Base-by-base conservation (phyloP, 2,329 filamentous ascomycete species). In the Colletotrichum sansevieriae region DNA sequence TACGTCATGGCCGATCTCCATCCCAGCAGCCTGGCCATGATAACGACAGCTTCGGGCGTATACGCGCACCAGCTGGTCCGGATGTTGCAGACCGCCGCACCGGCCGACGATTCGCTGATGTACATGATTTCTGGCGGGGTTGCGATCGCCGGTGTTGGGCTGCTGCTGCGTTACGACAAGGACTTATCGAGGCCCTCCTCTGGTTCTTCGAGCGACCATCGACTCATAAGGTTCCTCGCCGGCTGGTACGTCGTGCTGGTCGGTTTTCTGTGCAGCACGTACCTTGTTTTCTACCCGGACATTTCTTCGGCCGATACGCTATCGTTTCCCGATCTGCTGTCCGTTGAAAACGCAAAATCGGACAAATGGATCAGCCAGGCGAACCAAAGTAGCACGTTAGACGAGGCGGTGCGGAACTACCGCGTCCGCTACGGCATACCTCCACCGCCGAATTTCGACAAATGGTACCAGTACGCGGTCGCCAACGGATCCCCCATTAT, bases 391-490 rank as follows among this genome's bases (percentile, higher is more conserved):
- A 63, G 44, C n/a, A 73, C 65, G 1, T 52, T 77, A 3, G 59
- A 68, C 9, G 69, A 68, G 9, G 83, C 83, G 0, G 80, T 81
- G 1, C 70, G 72, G 2, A 82, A 84, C 71, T 85, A 85, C 71
- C 77, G 75, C 10, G 77, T 79, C 35, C 79, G 83, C 6, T 78
- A 85, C 68, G 70, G 92, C 73, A 86, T 88, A 10, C 85, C 92
- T 13, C 93, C 93, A 15, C 93, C 93, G 12, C 91, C 89, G 3
- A 86, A 91, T 70, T 96, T 95, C 73, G 92, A 95, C 75, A 89
- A 89, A 72, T 96, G 93, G 93, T 95, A 90, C 75, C 85, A 91
- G 39, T 94, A 92, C 75, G 92, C 92, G 7, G 86, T 84, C 68
- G 82, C 85, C 12, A 88, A 85, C 67, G 84, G 85, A 0, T 91